phyloP scores from a whole-genome alignment of 208 protist species.

The Entamoeba histolytica region DNA sequence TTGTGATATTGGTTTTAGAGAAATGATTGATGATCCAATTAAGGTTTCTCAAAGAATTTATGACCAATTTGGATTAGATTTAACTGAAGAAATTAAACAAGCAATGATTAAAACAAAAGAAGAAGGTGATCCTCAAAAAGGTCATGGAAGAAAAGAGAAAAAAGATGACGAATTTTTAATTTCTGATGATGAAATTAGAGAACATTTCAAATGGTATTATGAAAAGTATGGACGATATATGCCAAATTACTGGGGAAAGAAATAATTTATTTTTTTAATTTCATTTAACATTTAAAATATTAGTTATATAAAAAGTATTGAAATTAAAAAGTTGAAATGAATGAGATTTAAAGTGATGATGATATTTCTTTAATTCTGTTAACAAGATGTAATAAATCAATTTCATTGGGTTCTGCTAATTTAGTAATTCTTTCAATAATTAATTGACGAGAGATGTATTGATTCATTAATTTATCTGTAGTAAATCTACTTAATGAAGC shows the following conservation, averaged over 20 bases:
- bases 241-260: not conserved
- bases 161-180: not conserved
- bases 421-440: not conserved
- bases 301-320: too few relatives aligned
- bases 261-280: too few relatives aligned
- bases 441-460: not conserved
- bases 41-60: not conserved
- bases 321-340: too few relatives aligned
- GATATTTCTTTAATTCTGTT: not conserved
- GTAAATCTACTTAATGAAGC: not conserved
- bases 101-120: too few relatives aligned
- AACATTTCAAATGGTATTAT: not conserved
- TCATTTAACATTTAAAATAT: too few relatives aligned
- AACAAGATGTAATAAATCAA: not conserved
- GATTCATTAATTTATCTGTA: not conserved
- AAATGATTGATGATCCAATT: not conserved
- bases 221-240: not conserved
- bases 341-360: not conserved
- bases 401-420: not conserved
- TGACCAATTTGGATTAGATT: not conserved
- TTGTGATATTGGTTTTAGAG: not conserved
- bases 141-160: not conserved
- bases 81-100: not conserved
- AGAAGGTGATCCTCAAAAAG: not conserved
- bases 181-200: not conserved